Conservation (phyloP, 116 monocot genomes). For the Posidonia oceanica region DNA sequence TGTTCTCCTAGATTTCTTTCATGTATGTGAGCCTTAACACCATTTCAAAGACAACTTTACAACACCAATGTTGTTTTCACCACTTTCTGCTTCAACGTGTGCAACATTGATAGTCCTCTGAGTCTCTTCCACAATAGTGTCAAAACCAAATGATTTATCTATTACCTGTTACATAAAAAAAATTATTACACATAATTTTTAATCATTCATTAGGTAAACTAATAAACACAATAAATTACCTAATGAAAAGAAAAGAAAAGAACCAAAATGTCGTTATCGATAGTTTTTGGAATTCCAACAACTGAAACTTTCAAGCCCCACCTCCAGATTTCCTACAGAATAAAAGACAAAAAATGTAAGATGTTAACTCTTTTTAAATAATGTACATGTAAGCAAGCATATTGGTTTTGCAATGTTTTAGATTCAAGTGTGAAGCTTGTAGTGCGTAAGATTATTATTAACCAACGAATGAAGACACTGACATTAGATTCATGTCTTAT, state of each 20-base stretch:
- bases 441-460: no score
- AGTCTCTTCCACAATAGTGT: conserved; percentile 91
- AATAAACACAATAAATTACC: background rate
- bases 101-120: conserved; percentile 82
- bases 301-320: conserved; percentile 36
- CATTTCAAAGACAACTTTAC: conserved; percentile 36
- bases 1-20: no score
- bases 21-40: no score
- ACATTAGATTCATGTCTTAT: no score
- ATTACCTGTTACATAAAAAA: conserved; percentile 1
- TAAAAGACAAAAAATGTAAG: background rate
- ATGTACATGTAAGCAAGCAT: no score
- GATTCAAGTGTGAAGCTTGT: no score
- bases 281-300: no score
- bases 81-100: conserved; percentile 12
- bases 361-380: no score
- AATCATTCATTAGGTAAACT: background rate
- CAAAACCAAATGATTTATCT: conserved; percentile 81
- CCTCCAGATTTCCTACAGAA: conserved; percentile 34
- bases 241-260: background rate
- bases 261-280: conserved; percentile 34
- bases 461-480: no score
- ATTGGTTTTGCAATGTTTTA: no score
- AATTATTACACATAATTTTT: background rate
- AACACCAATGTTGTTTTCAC: conserved; percentile 69